Evolutionary conservation across 1,139 yeast species (phyloP).

Genomic region (Sugiyamaella novakii): DNA sequence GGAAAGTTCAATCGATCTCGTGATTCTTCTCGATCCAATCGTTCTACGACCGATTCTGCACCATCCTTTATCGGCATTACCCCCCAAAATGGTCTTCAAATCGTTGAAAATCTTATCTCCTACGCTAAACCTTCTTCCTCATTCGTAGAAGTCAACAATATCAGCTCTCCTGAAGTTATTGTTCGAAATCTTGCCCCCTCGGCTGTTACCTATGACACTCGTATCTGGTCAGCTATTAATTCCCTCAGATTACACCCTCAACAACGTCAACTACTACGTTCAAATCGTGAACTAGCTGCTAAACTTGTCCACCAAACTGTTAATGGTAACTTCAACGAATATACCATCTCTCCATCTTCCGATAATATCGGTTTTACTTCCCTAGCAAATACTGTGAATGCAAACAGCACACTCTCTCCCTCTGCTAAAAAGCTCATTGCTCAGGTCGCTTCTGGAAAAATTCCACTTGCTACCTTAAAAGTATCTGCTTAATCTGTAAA

Average conservation of each 20-base stretch:
- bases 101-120: conserved; percentile 4
- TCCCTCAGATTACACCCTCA: conserved; percentile 19
- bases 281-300: conserved; percentile 17
- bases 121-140: conserved; percentile 7
- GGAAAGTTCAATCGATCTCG: conserved; percentile 3
- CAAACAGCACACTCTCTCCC: conserved; percentile 31
- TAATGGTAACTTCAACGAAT: conserved; percentile 28
- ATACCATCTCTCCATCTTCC: conserved; percentile 18
- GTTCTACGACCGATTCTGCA: neutral
- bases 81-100: conserved; percentile 7
- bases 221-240: conserved; percentile 30
- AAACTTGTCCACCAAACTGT: conserved; percentile 29
- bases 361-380: conserved; percentile 23
- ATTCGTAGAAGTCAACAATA: conserved; percentile 17
- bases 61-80: conserved; percentile 12
- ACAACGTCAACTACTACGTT: conserved; percentile 23
- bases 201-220: conserved; percentile 32
- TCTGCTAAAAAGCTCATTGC: conserved; percentile 33
- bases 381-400: conserved; percentile 31
- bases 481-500: neutral
- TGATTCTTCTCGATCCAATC: neutral
- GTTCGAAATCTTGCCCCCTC: conserved; percentile 25
- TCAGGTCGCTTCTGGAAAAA: conserved; percentile 35
- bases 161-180: conserved; percentile 23
- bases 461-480: conserved; percentile 27